phyloP scores from a whole-genome alignment of 805 yeast species.

The Ogataea glucozyma region DNA sequence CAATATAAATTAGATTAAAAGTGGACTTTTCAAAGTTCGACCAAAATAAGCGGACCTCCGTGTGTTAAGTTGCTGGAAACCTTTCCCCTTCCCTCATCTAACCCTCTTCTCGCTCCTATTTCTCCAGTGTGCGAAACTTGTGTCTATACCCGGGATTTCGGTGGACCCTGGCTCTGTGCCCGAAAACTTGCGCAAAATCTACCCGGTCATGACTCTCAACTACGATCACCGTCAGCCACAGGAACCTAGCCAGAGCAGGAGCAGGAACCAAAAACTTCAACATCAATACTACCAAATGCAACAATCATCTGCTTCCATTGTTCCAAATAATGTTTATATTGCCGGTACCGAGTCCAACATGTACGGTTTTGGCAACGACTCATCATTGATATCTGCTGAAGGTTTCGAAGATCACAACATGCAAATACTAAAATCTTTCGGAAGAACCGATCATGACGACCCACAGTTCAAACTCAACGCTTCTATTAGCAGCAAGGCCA shows the following conservation, averaged over 20 bases:
- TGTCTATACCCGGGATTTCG: conserved; percentile 3
- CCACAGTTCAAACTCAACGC: not conserved
- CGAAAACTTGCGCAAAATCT: not conserved
- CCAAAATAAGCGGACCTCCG: too few relatives aligned
- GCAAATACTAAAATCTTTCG: too few relatives aligned
- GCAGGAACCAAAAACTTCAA: not conserved
- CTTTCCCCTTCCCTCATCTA: not conserved
- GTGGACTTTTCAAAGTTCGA: too few relatives aligned
- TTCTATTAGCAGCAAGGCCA: not conserved
- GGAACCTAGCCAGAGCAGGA: not conserved
- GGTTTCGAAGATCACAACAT: too few relatives aligned
- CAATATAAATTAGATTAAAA: too few relatives aligned
- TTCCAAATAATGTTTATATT: conserved; percentile 1
- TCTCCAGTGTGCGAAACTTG: conserved; percentile 1
- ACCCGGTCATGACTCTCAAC: conserved; percentile 2
- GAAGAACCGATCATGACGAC: too few relatives aligned
- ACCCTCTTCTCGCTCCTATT: not conserved
- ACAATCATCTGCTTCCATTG: not conserved
- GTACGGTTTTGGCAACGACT: not conserved
- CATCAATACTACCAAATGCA: conserved; percentile 1
- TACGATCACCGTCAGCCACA: conserved; percentile 1
- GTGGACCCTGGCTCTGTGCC: conserved; percentile 2
- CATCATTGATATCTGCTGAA: too few relatives aligned
- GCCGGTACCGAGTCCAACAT: not conserved
- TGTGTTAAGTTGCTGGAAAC: too few relatives aligned